Conservation (phyloP, 805 yeast genomes). For the Ogataea henricii region DNA sequence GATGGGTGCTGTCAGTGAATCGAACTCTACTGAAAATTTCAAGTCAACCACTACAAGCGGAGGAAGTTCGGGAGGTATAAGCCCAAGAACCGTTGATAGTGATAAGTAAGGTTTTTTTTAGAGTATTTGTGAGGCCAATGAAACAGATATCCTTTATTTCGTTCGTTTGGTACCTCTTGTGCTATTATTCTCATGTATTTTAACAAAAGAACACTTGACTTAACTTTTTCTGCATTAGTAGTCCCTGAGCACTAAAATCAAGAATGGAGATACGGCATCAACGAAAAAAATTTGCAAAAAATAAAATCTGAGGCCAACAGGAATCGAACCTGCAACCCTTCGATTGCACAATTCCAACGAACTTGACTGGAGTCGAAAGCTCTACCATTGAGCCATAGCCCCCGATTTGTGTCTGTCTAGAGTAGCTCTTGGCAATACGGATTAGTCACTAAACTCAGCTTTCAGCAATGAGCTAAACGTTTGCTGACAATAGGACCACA, state of each 20-base stretch:
- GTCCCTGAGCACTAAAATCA: no score
- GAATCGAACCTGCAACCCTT: conserved; percentile 87
- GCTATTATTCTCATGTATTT: neutral
- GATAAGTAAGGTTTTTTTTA: conserved; percentile 3
- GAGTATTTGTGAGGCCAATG: neutral
- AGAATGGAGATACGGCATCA: no score
- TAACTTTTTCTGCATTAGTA: neutral
- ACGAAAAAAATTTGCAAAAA: conserved; percentile 17
- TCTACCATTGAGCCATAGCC: conserved; percentile 81
- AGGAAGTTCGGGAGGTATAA: conserved; percentile 19
- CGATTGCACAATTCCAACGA: conserved; percentile 50
- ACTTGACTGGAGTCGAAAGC: conserved; percentile 67
- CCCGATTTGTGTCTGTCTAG: conserved; percentile 33
- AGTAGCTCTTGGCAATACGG: neutral
- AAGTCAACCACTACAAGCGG: conserved; percentile 12
- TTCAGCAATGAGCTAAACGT: no score
- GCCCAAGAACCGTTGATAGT: conserved; percentile 23
- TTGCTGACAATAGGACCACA: no score
- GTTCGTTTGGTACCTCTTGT: neutral
- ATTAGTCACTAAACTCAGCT: no score
- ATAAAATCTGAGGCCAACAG: conserved; percentile 68
- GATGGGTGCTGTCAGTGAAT: conserved; percentile 13
- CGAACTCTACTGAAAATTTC: neutral
- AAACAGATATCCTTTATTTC: neutral
- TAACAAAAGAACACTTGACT: neutral